These are phyloP conservation scores for Alternaria conjuncta DNA, from an alignment of 2,329 filamentous ascomycete genomes.

Conservation along the genomic window DNA sequence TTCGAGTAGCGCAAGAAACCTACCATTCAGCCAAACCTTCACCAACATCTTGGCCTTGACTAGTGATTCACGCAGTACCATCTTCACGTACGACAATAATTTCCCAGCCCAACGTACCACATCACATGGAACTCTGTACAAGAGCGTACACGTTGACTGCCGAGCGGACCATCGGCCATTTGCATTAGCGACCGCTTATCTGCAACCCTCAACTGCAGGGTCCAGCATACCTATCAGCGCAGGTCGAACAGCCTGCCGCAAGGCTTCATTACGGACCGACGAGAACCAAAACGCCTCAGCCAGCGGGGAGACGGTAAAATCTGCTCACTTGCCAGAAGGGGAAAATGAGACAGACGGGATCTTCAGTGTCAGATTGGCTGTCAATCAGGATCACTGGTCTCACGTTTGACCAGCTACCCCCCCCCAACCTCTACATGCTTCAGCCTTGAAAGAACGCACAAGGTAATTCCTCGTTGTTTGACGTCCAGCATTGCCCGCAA, in stretches of 20 bases:
- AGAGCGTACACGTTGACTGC: not conserved
- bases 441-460: not conserved
- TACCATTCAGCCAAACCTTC: not conserved
- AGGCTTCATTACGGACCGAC: not conserved
- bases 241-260: not conserved
- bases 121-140: not conserved
- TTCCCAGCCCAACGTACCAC: not conserved
- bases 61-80: not conserved
- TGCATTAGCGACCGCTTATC: not conserved
- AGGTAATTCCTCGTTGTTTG: conserved; percentile 30
- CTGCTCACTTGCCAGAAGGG: not conserved
- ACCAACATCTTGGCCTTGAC: not conserved
- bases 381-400: not conserved
- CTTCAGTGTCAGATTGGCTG: not conserved
- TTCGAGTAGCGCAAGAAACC: not conserved
- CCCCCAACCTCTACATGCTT: not conserved
- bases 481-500: conserved; percentile 17
- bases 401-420: not conserved
- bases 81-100: not conserved
- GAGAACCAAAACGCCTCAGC: not conserved
- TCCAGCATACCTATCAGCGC: not conserved
- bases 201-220: not conserved
- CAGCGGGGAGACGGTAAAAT: not conserved
- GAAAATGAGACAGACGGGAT: not conserved
- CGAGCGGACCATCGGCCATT: not conserved